phyloP scores from a whole-genome alignment of 164 flowering plant species.

The Litsea cubeba region DNA sequence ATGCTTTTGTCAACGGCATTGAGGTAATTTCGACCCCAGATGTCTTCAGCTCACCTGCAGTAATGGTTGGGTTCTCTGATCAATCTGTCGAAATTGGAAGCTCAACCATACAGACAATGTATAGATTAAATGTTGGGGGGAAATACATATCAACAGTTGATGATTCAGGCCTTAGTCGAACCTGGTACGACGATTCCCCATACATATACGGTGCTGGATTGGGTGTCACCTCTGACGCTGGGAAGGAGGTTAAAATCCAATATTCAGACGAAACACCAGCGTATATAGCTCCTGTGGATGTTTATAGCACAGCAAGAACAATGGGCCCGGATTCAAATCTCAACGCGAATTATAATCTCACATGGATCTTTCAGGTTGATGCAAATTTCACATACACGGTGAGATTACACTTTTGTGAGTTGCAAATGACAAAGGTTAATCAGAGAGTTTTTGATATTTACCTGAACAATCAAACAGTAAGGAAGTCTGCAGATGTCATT shows the following conservation, averaged over 20 bases:
- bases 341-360: slow-evolving; percentile 52
- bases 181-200: slow-evolving; percentile 74
- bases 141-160: slow-evolving; percentile 50
- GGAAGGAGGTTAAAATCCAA: slow-evolving; percentile 18
- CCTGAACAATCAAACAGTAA: slow-evolving; percentile 59
- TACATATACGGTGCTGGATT: slow-evolving; percentile 45
- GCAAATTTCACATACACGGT: slow-evolving; percentile 53
- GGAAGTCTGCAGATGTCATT: slow-evolving; percentile 44
- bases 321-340: slow-evolving; percentile 46
- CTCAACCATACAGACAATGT: slow-evolving; percentile 46
- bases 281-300: slow-evolving; percentile 48
- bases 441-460: slow-evolving; percentile 59
- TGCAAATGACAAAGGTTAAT: slow-evolving; percentile 25
- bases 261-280: slow-evolving; percentile 27
- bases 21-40: slow-evolving; percentile 56
- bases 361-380: slow-evolving; percentile 69
- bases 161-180: slow-evolving; percentile 53
- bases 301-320: slow-evolving; percentile 48
- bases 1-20: slow-evolving; percentile 75
- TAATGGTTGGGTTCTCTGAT: slow-evolving; percentile 41
- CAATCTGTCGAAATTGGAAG: slow-evolving; percentile 24
- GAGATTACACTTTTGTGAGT: slow-evolving; percentile 73
- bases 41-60: slow-evolving; percentile 29
- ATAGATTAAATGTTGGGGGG: slow-evolving; percentile 76
- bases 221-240: slow-evolving; percentile 38